These are phyloP conservation scores for Pisolithus orientalis DNA, from an alignment of 768 basidiomycete species.

Conservation along the genomic window DNA sequence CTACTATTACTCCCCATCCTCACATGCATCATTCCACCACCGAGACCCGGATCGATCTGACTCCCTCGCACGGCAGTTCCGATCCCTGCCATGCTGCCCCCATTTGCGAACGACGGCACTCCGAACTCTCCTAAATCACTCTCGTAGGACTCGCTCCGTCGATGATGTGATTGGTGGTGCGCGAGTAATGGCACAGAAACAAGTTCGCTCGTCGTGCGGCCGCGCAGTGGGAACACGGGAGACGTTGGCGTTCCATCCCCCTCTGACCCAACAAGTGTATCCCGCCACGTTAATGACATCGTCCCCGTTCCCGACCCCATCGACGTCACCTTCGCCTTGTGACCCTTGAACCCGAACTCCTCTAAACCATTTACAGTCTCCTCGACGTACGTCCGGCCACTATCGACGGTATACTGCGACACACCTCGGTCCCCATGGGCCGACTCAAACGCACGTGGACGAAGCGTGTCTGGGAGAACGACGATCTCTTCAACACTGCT, in stretches of 20 bases:
- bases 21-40: neutral
- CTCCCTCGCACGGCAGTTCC: slow-evolving; percentile 37
- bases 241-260: slow-evolving; percentile 12
- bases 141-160: slow-evolving; percentile 9
- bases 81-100: slow-evolving; percentile 35
- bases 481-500: slow-evolving; percentile 23
- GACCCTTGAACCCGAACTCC: slow-evolving; percentile 2
- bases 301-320: slow-evolving; percentile 18
- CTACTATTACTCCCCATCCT: slow-evolving; percentile 12
- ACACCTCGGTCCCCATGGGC: slow-evolving; percentile 29
- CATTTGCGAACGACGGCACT: slow-evolving; percentile 1
- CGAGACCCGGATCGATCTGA: slow-evolving; percentile 11
- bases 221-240: slow-evolving; percentile 14
- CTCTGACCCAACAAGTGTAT: slow-evolving; percentile 25
- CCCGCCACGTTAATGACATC: slow-evolving; percentile 6
- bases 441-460: slow-evolving; percentile 32
- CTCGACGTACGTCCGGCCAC: slow-evolving; percentile 21
- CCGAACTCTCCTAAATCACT: slow-evolving; percentile 19
- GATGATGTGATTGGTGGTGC: slow-evolving; percentile 13
- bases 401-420: slow-evolving; percentile 30
- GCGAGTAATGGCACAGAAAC: slow-evolving; percentile 28
- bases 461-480: slow-evolving; percentile 32
- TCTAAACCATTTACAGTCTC: slow-evolving; percentile 10
- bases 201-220: slow-evolving; percentile 20
- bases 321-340: neutral